These are phyloP conservation scores for Linum lewisii DNA, from an alignment of 345 rosid species.

Conservation along the genomic window DNA sequence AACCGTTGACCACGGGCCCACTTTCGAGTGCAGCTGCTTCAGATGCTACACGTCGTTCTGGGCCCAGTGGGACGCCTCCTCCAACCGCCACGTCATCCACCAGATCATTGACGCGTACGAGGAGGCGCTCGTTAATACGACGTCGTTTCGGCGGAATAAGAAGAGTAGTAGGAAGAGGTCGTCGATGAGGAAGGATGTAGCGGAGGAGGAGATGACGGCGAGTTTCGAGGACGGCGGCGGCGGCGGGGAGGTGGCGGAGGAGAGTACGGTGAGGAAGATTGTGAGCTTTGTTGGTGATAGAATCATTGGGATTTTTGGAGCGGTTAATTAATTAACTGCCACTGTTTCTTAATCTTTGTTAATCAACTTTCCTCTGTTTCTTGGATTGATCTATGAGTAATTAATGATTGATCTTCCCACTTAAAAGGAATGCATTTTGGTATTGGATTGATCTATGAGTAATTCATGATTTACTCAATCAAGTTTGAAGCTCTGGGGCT, in stretches of 20 bases:
- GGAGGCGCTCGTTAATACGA: constrained; percentile 11
- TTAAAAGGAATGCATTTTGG: no score
- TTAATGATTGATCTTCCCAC: no score
- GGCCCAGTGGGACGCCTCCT: constrained; percentile 36
- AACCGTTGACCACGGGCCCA: constrained; percentile 15
- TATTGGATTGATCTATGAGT: no score
- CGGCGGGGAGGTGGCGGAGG: constrained; percentile 14
- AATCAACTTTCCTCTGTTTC: not conserved
- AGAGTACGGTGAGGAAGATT: constrained; percentile 28
- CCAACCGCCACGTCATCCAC: constrained; percentile 30
- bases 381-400: no score
- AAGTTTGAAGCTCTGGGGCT: no score
- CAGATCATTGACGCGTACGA: constrained; percentile 37
- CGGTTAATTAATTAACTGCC: not conserved
- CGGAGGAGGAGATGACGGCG: constrained; percentile 1
- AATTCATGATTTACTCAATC: no score
- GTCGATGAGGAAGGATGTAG: not conserved
- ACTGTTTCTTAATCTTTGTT: not conserved
- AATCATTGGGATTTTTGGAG: constrained; percentile 20
- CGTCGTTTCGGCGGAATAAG: constrained; percentile 13
- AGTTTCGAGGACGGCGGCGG: not conserved
- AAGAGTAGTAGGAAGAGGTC: constrained; percentile 10
- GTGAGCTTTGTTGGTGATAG: constrained; percentile 25
- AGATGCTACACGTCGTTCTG: constrained; percentile 34
- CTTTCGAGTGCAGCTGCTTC: constrained; percentile 33